These are phyloP conservation scores for Tetrahymena elliotti DNA, from an alignment of 73 alveolate genomes.

Conservation along the genomic window DNA sequence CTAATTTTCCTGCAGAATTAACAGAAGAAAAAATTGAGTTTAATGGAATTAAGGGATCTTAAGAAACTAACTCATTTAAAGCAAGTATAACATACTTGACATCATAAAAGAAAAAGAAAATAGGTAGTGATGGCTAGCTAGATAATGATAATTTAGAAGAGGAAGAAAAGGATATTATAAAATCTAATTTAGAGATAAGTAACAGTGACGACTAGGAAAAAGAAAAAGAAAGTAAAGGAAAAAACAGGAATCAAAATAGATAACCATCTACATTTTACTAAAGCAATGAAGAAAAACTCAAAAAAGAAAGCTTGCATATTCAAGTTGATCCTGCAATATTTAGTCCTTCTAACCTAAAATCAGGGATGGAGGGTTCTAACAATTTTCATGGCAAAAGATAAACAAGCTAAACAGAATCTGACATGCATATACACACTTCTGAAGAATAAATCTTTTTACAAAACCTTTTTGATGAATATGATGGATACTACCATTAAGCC, in stretches of 20 bases:
- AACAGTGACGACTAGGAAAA: background rate
- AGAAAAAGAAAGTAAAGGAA: background rate
- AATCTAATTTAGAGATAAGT: background rate
- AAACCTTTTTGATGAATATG: background rate
- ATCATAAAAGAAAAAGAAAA: background rate
- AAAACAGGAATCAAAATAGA: background rate
- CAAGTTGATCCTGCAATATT: background rate
- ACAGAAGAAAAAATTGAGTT: background rate
- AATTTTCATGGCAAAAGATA: background rate
- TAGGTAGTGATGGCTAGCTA: background rate
- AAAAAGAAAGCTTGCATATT: background rate
- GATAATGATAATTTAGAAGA: background rate
- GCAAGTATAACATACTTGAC: background rate
- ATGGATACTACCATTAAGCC: background rate
- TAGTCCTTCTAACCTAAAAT: background rate
- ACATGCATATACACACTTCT: background rate
- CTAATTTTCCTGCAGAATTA: background rate
- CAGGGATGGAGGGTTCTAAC: background rate
- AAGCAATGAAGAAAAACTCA: background rate
- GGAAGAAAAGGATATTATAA: background rate
- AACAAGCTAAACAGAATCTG: background rate
- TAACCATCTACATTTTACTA: background rate
- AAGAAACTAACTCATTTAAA: background rate
- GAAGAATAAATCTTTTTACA: background rate
- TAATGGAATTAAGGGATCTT: background rate